Percentiles rank a stretch among this genome's conserved stretches.
Evolutionary conservation across 305 asterid genomes (phyloP).

Genomic region (Plantago coronopus): DNA sequence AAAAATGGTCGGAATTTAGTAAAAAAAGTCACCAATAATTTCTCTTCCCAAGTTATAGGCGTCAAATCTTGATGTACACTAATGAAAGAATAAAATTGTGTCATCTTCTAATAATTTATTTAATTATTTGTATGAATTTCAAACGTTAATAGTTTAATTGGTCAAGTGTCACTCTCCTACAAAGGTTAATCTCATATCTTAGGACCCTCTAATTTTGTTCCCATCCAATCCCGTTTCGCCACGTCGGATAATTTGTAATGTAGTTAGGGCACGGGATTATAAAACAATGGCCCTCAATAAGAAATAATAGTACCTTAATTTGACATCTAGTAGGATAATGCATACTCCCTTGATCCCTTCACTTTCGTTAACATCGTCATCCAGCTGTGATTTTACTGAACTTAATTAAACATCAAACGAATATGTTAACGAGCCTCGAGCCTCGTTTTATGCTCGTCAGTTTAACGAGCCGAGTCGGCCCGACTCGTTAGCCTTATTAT

Average conservation of each 20-base stretch:
- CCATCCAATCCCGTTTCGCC: background rate
- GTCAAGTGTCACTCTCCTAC: constrained; percentile 7
- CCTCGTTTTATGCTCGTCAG: too few relatives aligned
- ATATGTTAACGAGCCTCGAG: too few relatives aligned
- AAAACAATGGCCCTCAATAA: too few relatives aligned
- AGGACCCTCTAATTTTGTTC: background rate
- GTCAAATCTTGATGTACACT: background rate
- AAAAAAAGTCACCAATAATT: too few relatives aligned
- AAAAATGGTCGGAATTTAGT: too few relatives aligned
- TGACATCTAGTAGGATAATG: background rate
- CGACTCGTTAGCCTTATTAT: too few relatives aligned
- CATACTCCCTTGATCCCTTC: too few relatives aligned
- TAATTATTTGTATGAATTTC: background rate
- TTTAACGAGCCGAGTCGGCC: too few relatives aligned
- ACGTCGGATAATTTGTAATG: constrained; percentile 12
- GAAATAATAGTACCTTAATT: background rate
- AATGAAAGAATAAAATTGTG: background rate
- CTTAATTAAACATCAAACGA: too few relatives aligned
- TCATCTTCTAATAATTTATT: background rate
- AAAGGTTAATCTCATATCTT: background rate
- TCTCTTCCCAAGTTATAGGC: too few relatives aligned
- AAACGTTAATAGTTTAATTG: background rate
- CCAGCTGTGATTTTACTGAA: too few relatives aligned
- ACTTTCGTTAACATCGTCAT: too few relatives aligned
- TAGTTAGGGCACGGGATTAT: constrained; percentile 1